Evolutionary conservation across 2,329 filamentous ascomycete species (phyloP), one percentile per base, ranked within the genome.

Genomic region (Annulohypoxylon truncatum): DNA sequence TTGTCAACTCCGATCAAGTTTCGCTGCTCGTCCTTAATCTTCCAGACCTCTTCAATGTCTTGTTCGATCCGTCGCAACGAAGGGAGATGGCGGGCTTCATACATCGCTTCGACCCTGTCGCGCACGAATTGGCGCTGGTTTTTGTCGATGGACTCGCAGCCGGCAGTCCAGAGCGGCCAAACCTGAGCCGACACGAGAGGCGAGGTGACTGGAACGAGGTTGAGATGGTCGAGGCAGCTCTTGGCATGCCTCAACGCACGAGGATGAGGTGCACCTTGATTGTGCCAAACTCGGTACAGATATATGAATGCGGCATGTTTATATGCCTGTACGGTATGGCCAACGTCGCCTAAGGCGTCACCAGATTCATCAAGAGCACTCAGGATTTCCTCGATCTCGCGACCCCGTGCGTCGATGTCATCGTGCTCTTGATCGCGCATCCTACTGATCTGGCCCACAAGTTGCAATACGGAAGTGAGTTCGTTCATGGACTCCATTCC

Each of bases 91-190:
- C 76, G 72, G 4, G 51, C 55, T 26, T 71, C 68, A 48, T 74
- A 77, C 76, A 78, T 77, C 1, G 64, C 66, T 20, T 65, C 63
- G 18, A 76, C 53, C 4, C 76, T 64, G 7, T 70, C 65, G 7
- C 71, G 64, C 5, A 75, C 76, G 8, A 71, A 66, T 31, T 67
- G 68, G 2, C 76, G 70, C 20, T 71, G 42, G 2, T 61, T 44
- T 0, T 22, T 35, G 22, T 75, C 72, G 46, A 76, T 71, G 0
- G 75, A 73, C 52, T 78, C 76, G 56, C 76, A 77, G 2, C 73
- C 76, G 0, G 75, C 75, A 1, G 75, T 77, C 74, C 73, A 77
- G 1, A 77, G 59, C 3, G 76, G 76, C 75, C 75, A 77, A 12
- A 73, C 72, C 22, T 78, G 76, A 1, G 69, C 70, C 1, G 76